Base-by-base conservation (phyloP, 1,284 basidiomycete genomes). In the Naganishia sp. region DNA sequence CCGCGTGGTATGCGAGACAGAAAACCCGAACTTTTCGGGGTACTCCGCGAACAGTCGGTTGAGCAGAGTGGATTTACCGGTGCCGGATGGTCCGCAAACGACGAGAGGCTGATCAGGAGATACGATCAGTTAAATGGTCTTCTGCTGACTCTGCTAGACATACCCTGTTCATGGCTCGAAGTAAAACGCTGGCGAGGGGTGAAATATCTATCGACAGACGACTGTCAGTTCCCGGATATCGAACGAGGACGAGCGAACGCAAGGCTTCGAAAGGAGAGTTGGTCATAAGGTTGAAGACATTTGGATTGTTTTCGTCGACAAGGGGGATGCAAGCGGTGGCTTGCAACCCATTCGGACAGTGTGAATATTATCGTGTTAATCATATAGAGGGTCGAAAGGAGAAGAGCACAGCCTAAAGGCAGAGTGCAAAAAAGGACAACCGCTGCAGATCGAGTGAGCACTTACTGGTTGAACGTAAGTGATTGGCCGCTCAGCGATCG, bases 1-100 rank as follows among this genome's bases (percentile, higher is more conserved):
- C 53, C 95, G 87, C 5, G 95, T 99, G 1, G 95, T 99, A 82
- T 99, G 95, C 61, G 94, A 97, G 66, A 99, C 90, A 73, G 87
- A 89, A 82, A 98, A 99, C 6, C 92, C 92, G 79, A 97, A 99
- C 70, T 85, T 86, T 77, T 89, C 87, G 5, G 93, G 94, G 73
- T 85, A 87, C 53, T 93, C 89, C 39, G 81, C 82, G 75, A 98
- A 93, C 56, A 99, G 87, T 57, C 87, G 87, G 69, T 86, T 86
- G 68, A 99, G 85, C 61, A 98, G 86, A 0, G 95, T 96, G 74
- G 90, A 92, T 80, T 98, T 99, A 64, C 95, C 95, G 1, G 94
- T 90, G 25, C 95, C 95, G 1, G 92, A 94, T 0, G 90, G 90
- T 0, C 90, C 90, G 69, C 87, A 90, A 56, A 91, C 82, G 49